Conservation (phyloP, 2,329 filamentous ascomycete genomes). For the Venturiaceae sp. region DNA sequence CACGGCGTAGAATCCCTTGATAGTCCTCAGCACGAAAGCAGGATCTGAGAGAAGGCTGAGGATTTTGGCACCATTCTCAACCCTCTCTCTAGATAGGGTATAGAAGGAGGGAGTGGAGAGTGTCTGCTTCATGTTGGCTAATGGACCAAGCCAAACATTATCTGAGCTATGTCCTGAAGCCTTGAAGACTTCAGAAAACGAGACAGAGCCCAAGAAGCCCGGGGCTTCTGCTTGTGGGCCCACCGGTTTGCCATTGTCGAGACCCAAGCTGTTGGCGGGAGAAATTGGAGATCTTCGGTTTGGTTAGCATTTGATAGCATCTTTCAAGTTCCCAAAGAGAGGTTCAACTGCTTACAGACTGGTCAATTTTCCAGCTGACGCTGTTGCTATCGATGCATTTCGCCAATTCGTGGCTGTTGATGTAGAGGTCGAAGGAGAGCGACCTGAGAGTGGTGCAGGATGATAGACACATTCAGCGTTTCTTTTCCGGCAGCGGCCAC, state of each 20-base stretch:
- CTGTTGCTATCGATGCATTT: neutral
- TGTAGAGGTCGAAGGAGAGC: neutral
- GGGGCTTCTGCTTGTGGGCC: neutral
- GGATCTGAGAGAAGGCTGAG: neutral
- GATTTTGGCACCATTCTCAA: slow-evolving; percentile 3
- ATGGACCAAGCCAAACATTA: slow-evolving; percentile 4
- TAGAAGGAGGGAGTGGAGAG: neutral
- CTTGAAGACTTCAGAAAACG: slow-evolving; percentile 4
- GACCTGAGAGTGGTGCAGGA: slow-evolving; percentile 3
- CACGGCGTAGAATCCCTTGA: neutral
- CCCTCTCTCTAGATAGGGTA: neutral
- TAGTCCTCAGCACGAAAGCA: neutral
- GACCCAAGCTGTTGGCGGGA: neutral
- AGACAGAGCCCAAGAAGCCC: slow-evolving; percentile 1
- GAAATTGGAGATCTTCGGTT: neutral
- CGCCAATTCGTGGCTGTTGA: neutral
- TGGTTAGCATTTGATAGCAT: neutral
- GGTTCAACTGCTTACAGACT: neutral
- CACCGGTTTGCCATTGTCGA: neutral
- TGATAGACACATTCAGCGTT: slow-evolving; percentile 5
- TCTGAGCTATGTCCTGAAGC: slow-evolving; percentile 5
- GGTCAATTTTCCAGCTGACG: neutral
- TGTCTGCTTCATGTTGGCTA: neutral
- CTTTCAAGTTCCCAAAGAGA: neutral
- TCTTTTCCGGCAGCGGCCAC: slow-evolving; percentile 2